These are phyloP conservation scores for Ogataea thermomethanolica DNA, from an alignment of 805 yeast genomes.

Conservation along the genomic window DNA sequence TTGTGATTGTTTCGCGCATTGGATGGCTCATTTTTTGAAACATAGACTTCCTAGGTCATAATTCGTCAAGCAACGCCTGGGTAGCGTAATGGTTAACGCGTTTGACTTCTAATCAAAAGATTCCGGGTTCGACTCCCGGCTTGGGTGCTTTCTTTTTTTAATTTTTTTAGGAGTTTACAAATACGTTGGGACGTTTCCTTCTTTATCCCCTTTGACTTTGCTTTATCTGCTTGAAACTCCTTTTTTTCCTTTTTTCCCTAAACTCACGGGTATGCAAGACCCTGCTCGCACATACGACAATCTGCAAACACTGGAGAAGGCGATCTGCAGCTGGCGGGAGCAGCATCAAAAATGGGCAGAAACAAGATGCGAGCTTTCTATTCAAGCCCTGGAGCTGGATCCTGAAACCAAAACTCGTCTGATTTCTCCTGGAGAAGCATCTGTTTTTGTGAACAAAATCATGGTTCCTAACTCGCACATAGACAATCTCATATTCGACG, in stretches of 20 bases:
- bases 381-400: conserved; percentile 10
- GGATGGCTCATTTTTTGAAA: not conserved
- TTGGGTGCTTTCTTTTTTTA: conserved; percentile 31
- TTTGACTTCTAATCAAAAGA: conserved; percentile 65
- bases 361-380: conserved; percentile 3
- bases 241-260: not conserved
- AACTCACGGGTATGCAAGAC: conserved; percentile 1
- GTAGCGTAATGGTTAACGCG: conserved; percentile 69
- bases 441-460: conserved; percentile 2
- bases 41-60: not conserved
- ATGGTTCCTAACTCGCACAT: conserved; percentile 4
- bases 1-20: not conserved
- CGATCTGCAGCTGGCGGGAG: conserved; percentile 11
- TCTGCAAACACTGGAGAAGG: conserved; percentile 11
- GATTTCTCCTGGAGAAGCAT: conserved; percentile 4
- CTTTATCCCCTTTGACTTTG: not conserved
- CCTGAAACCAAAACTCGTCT: conserved; percentile 3
- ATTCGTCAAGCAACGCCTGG: conserved; percentile 36
- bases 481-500: conserved; percentile 9
- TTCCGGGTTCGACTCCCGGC: conserved; percentile 62
- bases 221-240: not conserved
- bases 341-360: conserved; percentile 5
- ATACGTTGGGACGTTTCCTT: not conserved
- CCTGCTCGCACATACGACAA: conserved; percentile 7
- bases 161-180: no score